A percentile compares a stretch with the other conserved stretches of the same genome.
phyloP scores from a whole-genome alignment of 345 rosid genomes.

The Ceriops tagal region DNA sequence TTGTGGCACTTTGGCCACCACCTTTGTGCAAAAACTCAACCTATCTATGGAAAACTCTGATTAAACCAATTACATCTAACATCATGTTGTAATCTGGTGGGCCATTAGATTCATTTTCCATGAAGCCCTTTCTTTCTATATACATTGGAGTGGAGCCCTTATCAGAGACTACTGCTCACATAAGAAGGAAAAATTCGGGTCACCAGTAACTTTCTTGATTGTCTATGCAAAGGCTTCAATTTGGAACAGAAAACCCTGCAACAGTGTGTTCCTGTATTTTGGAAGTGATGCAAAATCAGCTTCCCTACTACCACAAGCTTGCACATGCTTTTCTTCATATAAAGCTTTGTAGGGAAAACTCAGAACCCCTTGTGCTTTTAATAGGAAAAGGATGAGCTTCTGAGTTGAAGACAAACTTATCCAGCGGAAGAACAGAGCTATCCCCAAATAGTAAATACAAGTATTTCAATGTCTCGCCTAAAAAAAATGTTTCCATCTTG shows the following conservation, averaged over 20 bases:
- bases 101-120: not conserved
- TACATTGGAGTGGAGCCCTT: slow-evolving; percentile 5
- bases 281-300: not conserved
- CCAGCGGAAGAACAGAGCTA: slow-evolving; percentile 66
- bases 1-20: slow-evolving; percentile 12
- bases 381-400: slow-evolving; percentile 96
- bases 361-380: slow-evolving; percentile 27
- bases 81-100: not conserved
- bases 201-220: slow-evolving; percentile 6
- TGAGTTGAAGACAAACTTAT: slow-evolving; percentile 84
- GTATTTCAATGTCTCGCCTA: slow-evolving; percentile 90
- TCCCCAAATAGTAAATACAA: slow-evolving; percentile 89
- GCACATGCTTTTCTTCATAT: slow-evolving; percentile 10
- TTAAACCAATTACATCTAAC: slow-evolving; percentile 16
- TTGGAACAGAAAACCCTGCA: slow-evolving; percentile 1
- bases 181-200: not conserved
- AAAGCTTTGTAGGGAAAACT: slow-evolving; percentile 8
- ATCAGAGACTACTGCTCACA: not conserved
- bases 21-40: slow-evolving; percentile 9
- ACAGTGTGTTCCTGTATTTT: slow-evolving; percentile 1
- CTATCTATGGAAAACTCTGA: slow-evolving; percentile 6
- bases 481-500: slow-evolving; percentile 96
- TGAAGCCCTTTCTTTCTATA: slow-evolving; percentile 8
- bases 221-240: slow-evolving; percentile 4
- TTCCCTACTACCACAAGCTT: not conserved